phyloP scores from a whole-genome alignment of 768 basidiomycete genomes.

The Phylloporus sp. region DNA sequence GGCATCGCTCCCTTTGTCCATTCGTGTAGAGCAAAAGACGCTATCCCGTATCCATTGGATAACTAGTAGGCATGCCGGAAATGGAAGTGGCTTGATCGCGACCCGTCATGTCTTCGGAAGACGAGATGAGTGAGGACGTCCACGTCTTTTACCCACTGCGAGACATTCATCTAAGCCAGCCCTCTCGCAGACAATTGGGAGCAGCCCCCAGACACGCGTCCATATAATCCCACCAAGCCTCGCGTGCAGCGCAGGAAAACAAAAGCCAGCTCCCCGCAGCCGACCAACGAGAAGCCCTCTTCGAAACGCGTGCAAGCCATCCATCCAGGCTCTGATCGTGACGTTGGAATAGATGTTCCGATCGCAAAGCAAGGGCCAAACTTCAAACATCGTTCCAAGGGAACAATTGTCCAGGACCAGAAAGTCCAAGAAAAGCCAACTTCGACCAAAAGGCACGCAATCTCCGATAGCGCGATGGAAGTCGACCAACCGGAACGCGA shows the following conservation, averaged over 20 bases:
- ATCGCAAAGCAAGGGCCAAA: conserved; percentile 11
- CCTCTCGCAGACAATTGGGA: conserved; percentile 21
- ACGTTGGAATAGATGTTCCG: neutral
- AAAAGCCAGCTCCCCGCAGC: conserved; percentile 11
- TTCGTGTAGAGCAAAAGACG: too few relatives aligned
- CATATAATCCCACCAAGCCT: conserved; percentile 9
- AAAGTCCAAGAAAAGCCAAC: conserved; percentile 10
- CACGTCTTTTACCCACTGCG: neutral
- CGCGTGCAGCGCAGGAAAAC: conserved; percentile 20
- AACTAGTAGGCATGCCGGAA: too few relatives aligned
- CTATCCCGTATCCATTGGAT: too few relatives aligned
- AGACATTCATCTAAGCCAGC: conserved; percentile 25
- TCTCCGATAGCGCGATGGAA: conserved; percentile 13
- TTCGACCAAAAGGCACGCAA: conserved; percentile 3
- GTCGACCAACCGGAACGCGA: conserved; percentile 6
- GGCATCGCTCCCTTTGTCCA: too few relatives aligned
- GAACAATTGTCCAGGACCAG: neutral
- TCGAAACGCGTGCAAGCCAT: conserved; percentile 12
- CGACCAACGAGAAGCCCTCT: conserved; percentile 16
- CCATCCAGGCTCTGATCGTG: neutral
- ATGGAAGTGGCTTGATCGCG: too few relatives aligned
- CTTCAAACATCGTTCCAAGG: conserved; percentile 17
- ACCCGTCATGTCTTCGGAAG: conserved; percentile 30
- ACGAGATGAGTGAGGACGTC: conserved; percentile 28
- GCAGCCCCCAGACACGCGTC: conserved; percentile 5